phyloP scores from a whole-genome alignment of 2,329 filamentous ascomycete genomes.

The Ambrosiella beaveri region DNA sequence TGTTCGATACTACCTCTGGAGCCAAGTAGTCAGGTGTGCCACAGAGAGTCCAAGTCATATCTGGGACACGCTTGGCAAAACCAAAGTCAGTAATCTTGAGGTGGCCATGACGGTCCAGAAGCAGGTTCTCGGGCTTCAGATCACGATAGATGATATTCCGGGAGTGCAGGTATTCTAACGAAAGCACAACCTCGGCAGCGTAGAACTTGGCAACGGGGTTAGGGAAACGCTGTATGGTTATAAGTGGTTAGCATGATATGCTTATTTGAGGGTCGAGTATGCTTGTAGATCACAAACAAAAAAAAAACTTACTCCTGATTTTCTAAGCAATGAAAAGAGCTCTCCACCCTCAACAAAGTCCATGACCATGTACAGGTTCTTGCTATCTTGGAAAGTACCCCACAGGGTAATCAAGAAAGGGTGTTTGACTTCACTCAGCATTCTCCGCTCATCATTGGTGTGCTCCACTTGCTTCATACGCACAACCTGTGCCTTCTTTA shows the following conservation, averaged over 20 bases:
- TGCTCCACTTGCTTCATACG: slow-evolving; percentile 99
- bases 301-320: slow-evolving; percentile 57
- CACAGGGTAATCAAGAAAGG: slow-evolving; percentile 94
- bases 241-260: not conserved
- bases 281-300: not conserved
- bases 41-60: slow-evolving; percentile 98
- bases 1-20: slow-evolving; percentile 95
- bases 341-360: slow-evolving; percentile 98
- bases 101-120: slow-evolving; percentile 83
- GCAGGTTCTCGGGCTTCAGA: slow-evolving; percentile 84
- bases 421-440: slow-evolving; percentile 94
- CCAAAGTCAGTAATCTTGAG: slow-evolving; percentile 97
- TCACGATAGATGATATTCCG: slow-evolving; percentile 97
- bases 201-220: slow-evolving; percentile 99
- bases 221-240: slow-evolving; percentile 59
- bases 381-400: slow-evolving; percentile 93
- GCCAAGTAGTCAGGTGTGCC: slow-evolving; percentile 95
- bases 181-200: slow-evolving; percentile 88
- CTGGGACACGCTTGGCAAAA: slow-evolving; percentile 92
- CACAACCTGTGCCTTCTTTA: slow-evolving; percentile 96
- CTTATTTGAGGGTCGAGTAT: not conserved
- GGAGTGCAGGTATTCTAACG: slow-evolving; percentile 84
- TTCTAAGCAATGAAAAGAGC: slow-evolving; percentile 83
- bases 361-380: slow-evolving; percentile 99
- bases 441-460: slow-evolving; percentile 91